Conservation (phyloP, 2,329 filamentous ascomycete genomes). For the Aspergillus fischeri region DNA sequence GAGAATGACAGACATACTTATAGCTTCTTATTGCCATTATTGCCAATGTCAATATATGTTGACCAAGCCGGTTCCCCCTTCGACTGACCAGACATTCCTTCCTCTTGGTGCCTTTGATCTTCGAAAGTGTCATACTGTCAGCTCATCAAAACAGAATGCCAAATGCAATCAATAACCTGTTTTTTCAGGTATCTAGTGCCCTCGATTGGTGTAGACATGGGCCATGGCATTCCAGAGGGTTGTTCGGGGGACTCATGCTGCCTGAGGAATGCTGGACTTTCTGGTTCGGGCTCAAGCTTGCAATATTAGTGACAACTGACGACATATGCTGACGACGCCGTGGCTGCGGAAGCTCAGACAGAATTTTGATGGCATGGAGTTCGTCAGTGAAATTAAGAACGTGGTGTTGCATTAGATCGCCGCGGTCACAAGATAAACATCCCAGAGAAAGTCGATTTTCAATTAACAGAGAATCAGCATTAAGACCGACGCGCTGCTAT, state of each 20-base stretch:
- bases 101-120: background rate
- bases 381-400: background rate
- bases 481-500: too few relatives aligned
- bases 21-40: background rate
- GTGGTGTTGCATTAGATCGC: background rate
- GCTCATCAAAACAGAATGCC: background rate
- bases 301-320: background rate
- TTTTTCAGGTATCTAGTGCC: background rate
- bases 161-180: background rate
- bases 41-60: background rate
- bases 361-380: background rate
- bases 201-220: background rate
- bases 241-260: slow-evolving; percentile 17
- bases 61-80: background rate
- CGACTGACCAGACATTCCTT: background rate
- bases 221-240: slow-evolving; percentile 17
- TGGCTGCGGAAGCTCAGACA: background rate
- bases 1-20: background rate
- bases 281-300: background rate
- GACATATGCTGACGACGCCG: background rate
- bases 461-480: too few relatives aligned
- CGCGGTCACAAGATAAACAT: too few relatives aligned
- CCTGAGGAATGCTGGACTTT: slow-evolving; percentile 16
- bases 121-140: background rate
- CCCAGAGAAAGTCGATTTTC: too few relatives aligned